A percentile compares a stretch with the other conserved stretches of the same genome.
Conservation (phyloP, 306 rosid species). For the Corylus heterophylla region DNA sequence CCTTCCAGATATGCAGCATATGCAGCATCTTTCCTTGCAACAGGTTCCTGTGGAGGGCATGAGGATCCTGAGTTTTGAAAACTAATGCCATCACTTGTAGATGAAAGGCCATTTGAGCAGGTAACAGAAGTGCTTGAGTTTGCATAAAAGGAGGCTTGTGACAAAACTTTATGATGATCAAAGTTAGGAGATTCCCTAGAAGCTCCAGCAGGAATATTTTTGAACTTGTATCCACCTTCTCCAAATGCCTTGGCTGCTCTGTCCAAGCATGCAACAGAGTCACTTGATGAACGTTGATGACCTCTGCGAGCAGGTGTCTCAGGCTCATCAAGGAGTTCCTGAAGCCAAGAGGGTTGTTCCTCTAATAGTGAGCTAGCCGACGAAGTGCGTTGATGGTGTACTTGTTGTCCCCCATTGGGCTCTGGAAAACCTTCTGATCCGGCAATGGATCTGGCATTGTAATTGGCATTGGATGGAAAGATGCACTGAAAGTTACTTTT, state of each 20-base stretch:
- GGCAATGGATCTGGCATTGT: not conserved
- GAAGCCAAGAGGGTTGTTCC: constrained; percentile 42
- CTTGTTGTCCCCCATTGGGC: constrained; percentile 8
- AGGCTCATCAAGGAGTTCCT: constrained; percentile 41
- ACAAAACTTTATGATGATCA: not conserved
- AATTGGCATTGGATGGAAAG: constrained; percentile 8
- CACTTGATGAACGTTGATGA: constrained; percentile 40
- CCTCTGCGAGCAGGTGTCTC: constrained; percentile 25
- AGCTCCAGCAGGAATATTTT: constrained; percentile 9
- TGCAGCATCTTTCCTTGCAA: not conserved
- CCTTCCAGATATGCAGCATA: not conserved
- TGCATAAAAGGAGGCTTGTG: not conserved
- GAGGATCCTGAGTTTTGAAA: constrained; percentile 10
- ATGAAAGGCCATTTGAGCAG: not conserved
- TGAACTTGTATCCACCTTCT: constrained; percentile 15
- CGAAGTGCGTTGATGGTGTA: constrained; percentile 26
- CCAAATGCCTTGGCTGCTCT: not conserved
- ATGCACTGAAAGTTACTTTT: constrained; percentile 18
- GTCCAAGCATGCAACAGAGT: constrained; percentile 25
- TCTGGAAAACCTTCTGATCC: constrained; percentile 4
- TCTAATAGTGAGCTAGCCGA: constrained; percentile 30
- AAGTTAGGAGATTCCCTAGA: not conserved
- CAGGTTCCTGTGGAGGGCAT: constrained; percentile 11
- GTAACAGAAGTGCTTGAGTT: not conserved
- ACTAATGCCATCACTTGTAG: not conserved